These are phyloP conservation scores for Trichoderma erinaceum DNA, from an alignment of 495 filamentous ascomycete genomes.

Conservation along the genomic window DNA sequence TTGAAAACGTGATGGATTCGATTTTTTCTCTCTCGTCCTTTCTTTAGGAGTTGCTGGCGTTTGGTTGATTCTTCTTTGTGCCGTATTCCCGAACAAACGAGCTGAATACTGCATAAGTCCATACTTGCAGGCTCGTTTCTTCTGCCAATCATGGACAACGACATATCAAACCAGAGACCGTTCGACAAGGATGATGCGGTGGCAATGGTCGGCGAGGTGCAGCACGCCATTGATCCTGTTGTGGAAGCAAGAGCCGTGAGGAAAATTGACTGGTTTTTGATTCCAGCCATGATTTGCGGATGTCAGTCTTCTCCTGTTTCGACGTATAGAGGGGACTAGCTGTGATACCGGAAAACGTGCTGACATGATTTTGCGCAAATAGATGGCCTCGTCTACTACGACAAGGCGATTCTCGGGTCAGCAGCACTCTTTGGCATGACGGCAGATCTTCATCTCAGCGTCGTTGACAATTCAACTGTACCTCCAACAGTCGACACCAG, in stretches of 20 bases:
- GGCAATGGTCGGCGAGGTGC: constrained; percentile 33
- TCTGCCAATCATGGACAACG: background rate
- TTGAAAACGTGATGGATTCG: background rate
- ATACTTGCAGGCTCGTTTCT: background rate
- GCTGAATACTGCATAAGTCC: background rate
- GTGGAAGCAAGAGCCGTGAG: constrained; percentile 50
- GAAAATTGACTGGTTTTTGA: constrained; percentile 68
- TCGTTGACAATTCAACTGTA: constrained; percentile 41
- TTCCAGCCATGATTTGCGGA: constrained; percentile 66
- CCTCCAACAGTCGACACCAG: constrained; percentile 54
- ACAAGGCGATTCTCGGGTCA: constrained; percentile 73
- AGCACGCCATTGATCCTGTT: constrained; percentile 41
- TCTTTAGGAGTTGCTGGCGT: background rate
- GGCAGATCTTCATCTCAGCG: constrained; percentile 51
- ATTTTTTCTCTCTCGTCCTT: background rate
- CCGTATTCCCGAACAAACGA: background rate
- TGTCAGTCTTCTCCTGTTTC: constrained; percentile 22
- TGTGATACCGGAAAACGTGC: background rate
- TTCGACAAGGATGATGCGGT: constrained; percentile 29
- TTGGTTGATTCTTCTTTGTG: background rate
- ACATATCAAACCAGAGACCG: background rate
- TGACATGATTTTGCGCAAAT: background rate
- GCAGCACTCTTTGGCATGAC: constrained; percentile 73
- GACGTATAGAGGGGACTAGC: background rate
- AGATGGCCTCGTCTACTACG: constrained; percentile 71